A percentile compares a stretch with the other conserved stretches of the same genome.
Conservation (phyloP, 257 asterid species). For the Asclepias syriaca region DNA sequence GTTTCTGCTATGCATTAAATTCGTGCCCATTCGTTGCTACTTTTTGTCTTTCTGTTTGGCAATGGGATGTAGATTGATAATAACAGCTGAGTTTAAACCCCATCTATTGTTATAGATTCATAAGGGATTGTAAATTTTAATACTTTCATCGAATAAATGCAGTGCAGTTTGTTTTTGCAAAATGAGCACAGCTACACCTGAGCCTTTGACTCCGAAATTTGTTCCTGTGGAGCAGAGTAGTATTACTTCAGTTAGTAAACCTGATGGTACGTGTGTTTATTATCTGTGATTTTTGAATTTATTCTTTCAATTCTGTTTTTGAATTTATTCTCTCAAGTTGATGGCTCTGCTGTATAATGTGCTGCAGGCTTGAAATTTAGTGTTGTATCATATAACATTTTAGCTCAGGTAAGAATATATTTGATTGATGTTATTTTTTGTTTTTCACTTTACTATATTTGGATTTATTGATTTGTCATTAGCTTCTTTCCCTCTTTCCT, state of each 20-base stretch:
- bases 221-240: constrained; percentile 70
- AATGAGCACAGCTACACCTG: constrained; percentile 53
- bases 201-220: constrained; percentile 56
- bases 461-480: background rate
- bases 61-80: background rate
- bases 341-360: constrained; percentile 8
- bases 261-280: constrained; percentile 41
- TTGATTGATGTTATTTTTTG: background rate
- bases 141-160: constrained; percentile 15
- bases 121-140: background rate
- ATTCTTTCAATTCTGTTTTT: background rate
- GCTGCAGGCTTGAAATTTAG: constrained; percentile 68
- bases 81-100: background rate
- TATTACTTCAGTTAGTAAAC: constrained; percentile 47
- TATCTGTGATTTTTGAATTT: background rate
- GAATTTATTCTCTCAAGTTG: constrained; percentile 11
- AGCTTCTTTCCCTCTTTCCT: background rate
- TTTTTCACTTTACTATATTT: background rate
- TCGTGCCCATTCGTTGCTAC: background rate
- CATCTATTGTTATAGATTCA: background rate
- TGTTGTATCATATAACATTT: constrained; percentile 74
- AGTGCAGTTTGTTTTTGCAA: constrained; percentile 47
- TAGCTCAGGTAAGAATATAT: constrained; percentile 72
- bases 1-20: background rate
- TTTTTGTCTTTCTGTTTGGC: background rate